Evolutionary conservation across 768 basidiomycete species (phyloP), one percentile per base, ranked within the genome.

Genomic region (Xerocomellus amylosporus): DNA sequence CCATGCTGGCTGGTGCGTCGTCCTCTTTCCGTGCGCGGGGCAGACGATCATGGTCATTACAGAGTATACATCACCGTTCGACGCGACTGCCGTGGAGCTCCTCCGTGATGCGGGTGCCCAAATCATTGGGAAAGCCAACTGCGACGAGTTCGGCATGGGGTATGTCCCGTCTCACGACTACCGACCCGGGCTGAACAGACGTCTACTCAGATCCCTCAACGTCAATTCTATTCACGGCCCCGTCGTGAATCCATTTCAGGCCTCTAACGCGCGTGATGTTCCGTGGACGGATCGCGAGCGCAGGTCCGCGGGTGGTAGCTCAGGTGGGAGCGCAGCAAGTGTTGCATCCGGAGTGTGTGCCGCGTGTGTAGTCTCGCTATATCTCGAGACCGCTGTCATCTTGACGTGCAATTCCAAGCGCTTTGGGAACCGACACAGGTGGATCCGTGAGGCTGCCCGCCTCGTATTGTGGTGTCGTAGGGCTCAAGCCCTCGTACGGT

Each of bases 91-190:
- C 7, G 90, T 97, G 0, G 55, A 72, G 5, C 71, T 85, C 10
- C 71, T 98, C 3, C 75, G 77, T 1, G 57, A 74, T 1, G 63
- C 63, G 0, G 93, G 93, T 0, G 93, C 87, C 0, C 71, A 82
- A 17, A 79, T 98, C 12, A 64, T 88, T 2, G 96, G 93, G 1
- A 97, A 97, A 73, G 87, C 94, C 1, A 95, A 96, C 66, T 92
- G 93, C 69, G 96, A 99, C 67, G 95, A 98, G 71, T 98, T 98
- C 71, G 96, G 96, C 1, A 98, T 98, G 96, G 96, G 96, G 88
- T 94, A 54, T 19, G 84, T 71, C 38, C 31, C 9, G 4, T 31
- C 51, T 20, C 52, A 33, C 30, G 43, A 12, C 37, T 7, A 39
- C 33, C 34, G 5, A 14, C 12, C 5, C 15, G 17, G 15, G 33